Percentiles rank a stretch among this genome's conserved stretches.
Evolutionary conservation across 306 rosid genomes (phyloP).

Genomic region (Styphnolobium japonicum): DNA sequence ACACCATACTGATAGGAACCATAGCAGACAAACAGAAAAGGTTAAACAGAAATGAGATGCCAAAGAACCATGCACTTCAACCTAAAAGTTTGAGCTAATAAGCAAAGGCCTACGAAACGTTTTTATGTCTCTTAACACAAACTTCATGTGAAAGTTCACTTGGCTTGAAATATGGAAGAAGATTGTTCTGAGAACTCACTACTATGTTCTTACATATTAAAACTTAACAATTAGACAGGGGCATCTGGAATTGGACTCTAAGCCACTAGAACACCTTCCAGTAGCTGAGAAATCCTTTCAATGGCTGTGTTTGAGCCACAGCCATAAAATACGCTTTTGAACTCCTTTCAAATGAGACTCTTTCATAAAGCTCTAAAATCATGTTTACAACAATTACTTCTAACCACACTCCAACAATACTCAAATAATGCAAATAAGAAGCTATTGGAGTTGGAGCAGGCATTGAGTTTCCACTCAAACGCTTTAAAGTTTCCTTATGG

Average conservation of each 20-base stretch:
- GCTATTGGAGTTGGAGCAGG: not conserved
- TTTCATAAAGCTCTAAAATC: not conserved
- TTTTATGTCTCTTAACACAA: not conserved
- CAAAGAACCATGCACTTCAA: not conserved
- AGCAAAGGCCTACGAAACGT: not conserved
- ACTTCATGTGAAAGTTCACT: not conserved
- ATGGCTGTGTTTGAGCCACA: not conserved
- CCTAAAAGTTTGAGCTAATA: not conserved
- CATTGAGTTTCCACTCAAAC: not conserved
- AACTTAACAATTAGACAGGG: not conserved
- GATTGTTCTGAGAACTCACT: not conserved
- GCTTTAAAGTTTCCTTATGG: not conserved
- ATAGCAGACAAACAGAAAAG: not conserved
- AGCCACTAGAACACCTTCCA: not conserved
- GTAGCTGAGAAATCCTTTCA: not conserved
- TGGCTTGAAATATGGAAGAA: not conserved
- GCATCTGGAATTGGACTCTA: not conserved
- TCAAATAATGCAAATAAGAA: not conserved
- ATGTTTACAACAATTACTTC: not conserved
- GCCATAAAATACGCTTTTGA: not conserved
- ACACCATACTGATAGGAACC: not conserved
- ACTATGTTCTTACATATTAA: not conserved
- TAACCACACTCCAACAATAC: not conserved
- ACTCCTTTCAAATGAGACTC: not conserved
- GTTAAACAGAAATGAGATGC: not conserved